Base-by-base conservation (phyloP, 169 alveolate genomes). In the Fabrea salina region DNA sequence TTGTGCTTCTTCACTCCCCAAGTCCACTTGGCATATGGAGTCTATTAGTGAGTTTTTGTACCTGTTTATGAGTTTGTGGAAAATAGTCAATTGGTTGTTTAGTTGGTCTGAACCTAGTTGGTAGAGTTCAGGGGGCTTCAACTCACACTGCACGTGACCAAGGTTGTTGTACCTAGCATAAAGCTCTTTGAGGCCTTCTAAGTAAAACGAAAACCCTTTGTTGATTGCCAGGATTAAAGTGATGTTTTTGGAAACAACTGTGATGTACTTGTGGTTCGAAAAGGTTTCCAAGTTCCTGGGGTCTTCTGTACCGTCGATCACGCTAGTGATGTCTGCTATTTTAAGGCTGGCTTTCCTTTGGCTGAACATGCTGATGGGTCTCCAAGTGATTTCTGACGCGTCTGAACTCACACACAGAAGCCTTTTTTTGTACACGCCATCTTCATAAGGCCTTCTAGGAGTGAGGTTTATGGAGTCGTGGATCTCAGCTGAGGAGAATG, bases 381-480 rank as follows among this genome's bases (percentile, higher is more conserved):
- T 68, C 61, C 57, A 43, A 13, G 27, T 40, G 2, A 68, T 25
- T 8, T 13, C 11, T 5, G n/a, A n/a, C 2, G 16, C 16, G 32
- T 68, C 78, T n/a, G 13, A 11, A 2, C 13, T 19, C 4, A 68
- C 39, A 2, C n/a, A 25, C 13, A 68, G 19, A 25, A n/a, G 57
- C 40, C 78, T 57, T 33, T 68, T 68, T 68, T 68, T 68, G 61
- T 68, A 68, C 8, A 68, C 61, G 1, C 78, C 78, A 11, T 68
- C 61, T 68, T 68, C 78, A 44, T 68, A 68, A 44, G 50, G 50
- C 13, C 78, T 16, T 3, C 61, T 37, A 19, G 78, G 78, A 13
- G 78, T 68, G 40, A 68, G 44, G 30, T 13, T 68, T 68, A 68
- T 1, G 22, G 8, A 13, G 7, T 68, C 57, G 11, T 8, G 16